These are phyloP conservation scores for Codiaeum variegatum DNA, from an alignment of 441 rosid species.

Conservation along the genomic window DNA sequence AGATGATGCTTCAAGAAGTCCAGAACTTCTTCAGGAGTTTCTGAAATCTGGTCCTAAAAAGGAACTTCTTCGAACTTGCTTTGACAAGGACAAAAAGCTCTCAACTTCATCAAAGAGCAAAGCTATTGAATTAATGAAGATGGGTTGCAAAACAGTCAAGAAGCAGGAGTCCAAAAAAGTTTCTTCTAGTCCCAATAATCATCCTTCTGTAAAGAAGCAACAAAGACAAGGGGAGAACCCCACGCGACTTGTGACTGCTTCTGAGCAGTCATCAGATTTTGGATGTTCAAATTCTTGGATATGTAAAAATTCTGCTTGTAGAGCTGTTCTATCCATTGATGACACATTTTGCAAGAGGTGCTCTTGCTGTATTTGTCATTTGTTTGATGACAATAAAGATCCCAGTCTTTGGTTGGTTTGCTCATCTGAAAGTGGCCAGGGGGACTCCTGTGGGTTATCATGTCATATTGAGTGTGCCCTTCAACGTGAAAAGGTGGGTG, in stretches of 20 bases:
- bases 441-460: constrained; percentile 79
- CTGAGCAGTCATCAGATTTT: constrained; percentile 48
- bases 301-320: constrained; percentile 91
- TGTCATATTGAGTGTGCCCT: constrained; percentile 96
- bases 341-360: constrained; percentile 94
- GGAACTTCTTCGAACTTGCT: constrained; percentile 48
- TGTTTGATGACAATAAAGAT: constrained; percentile 92
- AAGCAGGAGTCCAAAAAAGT: constrained; percentile 59
- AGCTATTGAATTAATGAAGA: constrained; percentile 49
- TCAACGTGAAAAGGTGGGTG: constrained; percentile 77
- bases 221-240: constrained; percentile 73
- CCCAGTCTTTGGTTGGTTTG: constrained; percentile 98
- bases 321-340: constrained; percentile 70
- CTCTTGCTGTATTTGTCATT: constrained; percentile 92
- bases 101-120: constrained; percentile 57
- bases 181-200: constrained; percentile 37
- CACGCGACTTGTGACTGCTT: constrained; percentile 33
- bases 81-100: constrained; percentile 46
- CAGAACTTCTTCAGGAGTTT: constrained; percentile 59
- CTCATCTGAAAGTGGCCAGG: constrained; percentile 61
- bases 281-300: constrained; percentile 67
- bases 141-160: constrained; percentile 47
- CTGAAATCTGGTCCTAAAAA: constrained; percentile 50
- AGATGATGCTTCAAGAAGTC: constrained; percentile 60
- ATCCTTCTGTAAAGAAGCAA: constrained; percentile 53